Percentiles rank a stretch among this genome's conserved stretches.
phyloP scores from a whole-genome alignment of 2,329 filamentous ascomycete species.

The Fusarium buharicum region DNA sequence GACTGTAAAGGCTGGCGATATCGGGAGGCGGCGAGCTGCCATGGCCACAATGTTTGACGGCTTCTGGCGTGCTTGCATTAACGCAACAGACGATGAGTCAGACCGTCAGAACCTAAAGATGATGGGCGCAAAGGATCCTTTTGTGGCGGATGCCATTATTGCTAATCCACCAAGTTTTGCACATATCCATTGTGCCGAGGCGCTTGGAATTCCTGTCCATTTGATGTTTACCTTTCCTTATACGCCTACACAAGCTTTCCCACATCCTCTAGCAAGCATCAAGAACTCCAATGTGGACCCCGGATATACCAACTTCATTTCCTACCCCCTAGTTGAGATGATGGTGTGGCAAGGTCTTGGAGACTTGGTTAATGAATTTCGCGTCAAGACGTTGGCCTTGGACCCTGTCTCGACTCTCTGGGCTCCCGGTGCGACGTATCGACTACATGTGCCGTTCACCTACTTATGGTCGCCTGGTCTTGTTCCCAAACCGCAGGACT shows the following conservation, averaged over 20 bases:
- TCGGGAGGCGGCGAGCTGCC: constrained; percentile 70
- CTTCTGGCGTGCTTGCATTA: constrained; percentile 82
- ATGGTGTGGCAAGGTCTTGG: constrained; percentile 92
- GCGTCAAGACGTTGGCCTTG: constrained; percentile 73
- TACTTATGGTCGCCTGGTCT: constrained; percentile 77
- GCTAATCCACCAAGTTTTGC: constrained; percentile 84
- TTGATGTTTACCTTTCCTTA: constrained; percentile 93
- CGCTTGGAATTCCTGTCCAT: constrained; percentile 79
- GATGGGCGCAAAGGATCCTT: constrained; percentile 70
- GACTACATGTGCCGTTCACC: constrained; percentile 78
- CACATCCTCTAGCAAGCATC: constrained; percentile 81
- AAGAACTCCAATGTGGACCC: constrained; percentile 77
- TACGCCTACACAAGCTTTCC: constrained; percentile 78
- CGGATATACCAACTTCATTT: constrained; percentile 82
- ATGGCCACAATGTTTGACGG: constrained; percentile 88
- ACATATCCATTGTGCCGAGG: constrained; percentile 82
- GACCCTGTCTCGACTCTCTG: constrained; percentile 81
- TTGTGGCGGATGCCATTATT: constrained; percentile 83
- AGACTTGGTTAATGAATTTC: constrained; percentile 80
- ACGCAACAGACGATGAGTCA: constrained; percentile 72
- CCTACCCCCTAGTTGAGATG: constrained; percentile 82
- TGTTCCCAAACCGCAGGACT: constrained; percentile 74
- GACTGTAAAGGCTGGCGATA: constrained; percentile 77
- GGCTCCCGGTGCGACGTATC: constrained; percentile 78
- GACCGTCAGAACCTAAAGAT: constrained; percentile 70